Percentiles rank a stretch among this genome's conserved stretches.
These are phyloP conservation scores for Discostella pseudostelligera DNA, from an alignment of 108 stramenopile genomes.

Conservation along the genomic window DNA sequence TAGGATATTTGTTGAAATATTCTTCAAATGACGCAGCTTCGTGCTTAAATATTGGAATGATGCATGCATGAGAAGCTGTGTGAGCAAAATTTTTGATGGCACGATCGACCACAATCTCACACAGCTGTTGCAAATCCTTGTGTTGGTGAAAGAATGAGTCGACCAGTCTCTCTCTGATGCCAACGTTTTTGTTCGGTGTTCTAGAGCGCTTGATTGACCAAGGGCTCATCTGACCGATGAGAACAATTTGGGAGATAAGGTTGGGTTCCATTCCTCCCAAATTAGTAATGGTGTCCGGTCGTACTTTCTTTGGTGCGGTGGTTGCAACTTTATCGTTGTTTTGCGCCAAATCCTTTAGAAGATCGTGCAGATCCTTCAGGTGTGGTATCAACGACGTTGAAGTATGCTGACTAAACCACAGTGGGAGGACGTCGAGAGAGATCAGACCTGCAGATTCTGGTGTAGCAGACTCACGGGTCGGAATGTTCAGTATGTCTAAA, in stretches of 20 bases:
- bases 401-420: conserved; percentile 44
- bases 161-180: conserved; percentile 52
- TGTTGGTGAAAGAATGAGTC: conserved; percentile 87
- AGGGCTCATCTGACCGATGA: conserved; percentile 22
- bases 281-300: conserved; percentile 53
- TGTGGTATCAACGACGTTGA: conserved; percentile 49
- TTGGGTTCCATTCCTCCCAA: conserved; percentile 17
- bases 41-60: conserved; percentile 25
- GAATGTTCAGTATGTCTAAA: conserved; percentile 26
- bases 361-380: conserved; percentile 58
- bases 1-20: conserved; percentile 12
- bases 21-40: conserved; percentile 25
- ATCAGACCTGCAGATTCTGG: background rate
- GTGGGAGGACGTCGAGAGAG: conserved; percentile 28
- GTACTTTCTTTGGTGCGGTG: conserved; percentile 50
- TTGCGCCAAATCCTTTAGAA: conserved; percentile 41
- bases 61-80: conserved; percentile 8
- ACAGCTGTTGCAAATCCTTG: conserved; percentile 58
- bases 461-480: conserved; percentile 7
- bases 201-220: conserved; percentile 25
- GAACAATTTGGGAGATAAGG: conserved; percentile 45
- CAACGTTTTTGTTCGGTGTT: conserved; percentile 7
- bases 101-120: conserved; percentile 58
- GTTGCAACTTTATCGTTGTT: conserved; percentile 11
- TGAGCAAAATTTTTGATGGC: conserved; percentile 44